Base-by-base conservation (phyloP, 768 basidiomycete genomes). In the Mrakia blollopis region DNA sequence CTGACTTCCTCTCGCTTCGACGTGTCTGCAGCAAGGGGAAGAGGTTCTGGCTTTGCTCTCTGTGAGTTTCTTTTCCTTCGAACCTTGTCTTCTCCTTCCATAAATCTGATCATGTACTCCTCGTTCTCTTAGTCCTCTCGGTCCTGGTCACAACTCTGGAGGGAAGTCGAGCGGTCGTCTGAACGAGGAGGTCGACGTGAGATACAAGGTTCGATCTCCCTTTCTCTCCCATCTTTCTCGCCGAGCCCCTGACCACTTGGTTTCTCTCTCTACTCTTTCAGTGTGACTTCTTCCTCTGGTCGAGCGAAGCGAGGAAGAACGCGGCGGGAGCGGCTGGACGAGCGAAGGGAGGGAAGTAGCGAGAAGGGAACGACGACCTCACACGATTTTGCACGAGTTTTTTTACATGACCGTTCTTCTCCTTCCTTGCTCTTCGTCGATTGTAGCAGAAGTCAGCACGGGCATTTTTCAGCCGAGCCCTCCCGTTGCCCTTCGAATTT, bases 91-190 rank as follows among this genome's bases (percentile, higher is more conserved):
- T 25, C 25, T 44, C 60, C 63, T 28, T 62, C 35, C 23, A 14
- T 11, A 23, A 16, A 41, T 1, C 28, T 39, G 9, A 39, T n/a
- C 23, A 4, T 10, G 28, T 13, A 0, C 32, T 60, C 6, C 28
- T 3, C 39, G 18, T 60, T 57, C 32, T 14, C 57, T 23, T 44
- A 74, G 73, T 21, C 76, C 76, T 8, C 72, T 73, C 21, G 76
- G 76, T 2, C 72, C 76, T 1, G 76, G 76, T 9, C 76, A 77
- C 67, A 62, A 73, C 71, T 68, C 63, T 21, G 47, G 57, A 44
- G 76, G 69, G 8, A 63, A 71, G 44, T 13, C 28, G n/a, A 72
- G 21, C 47, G 76, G 76, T 7, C 70, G 76, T 1, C 62, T 65
- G n/a, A 72, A 39, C 44, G 69, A 37, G 18, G 65, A 68, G 65